A percentile compares a stretch with the other conserved stretches of the same genome.
Evolutionary conservation across 2,329 filamentous ascomycete species (phyloP).

Genomic region (Arthroderma sp.): DNA sequence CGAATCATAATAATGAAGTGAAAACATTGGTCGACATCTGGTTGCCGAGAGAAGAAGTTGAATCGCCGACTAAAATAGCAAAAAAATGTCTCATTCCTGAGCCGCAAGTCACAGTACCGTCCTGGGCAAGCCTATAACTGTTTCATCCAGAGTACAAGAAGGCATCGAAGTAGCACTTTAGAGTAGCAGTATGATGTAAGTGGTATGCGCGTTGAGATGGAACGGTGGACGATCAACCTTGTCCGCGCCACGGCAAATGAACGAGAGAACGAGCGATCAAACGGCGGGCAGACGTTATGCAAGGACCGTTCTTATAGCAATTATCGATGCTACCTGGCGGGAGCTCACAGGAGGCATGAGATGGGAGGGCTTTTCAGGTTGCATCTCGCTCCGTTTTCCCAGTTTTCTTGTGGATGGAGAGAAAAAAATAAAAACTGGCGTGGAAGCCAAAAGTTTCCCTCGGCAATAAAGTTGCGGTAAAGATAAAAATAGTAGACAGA

Average conservation of each 20-base stretch:
- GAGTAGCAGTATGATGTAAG: background rate
- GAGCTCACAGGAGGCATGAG: background rate
- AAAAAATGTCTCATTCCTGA: background rate
- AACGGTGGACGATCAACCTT: background rate
- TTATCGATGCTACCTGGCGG: background rate
- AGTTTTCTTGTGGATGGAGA: background rate
- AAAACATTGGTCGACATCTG: background rate
- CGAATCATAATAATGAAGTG: background rate
- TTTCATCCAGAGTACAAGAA: slow-evolving; percentile 1
- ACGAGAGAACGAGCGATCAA: background rate
- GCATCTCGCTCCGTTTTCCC: background rate
- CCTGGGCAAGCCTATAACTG: background rate
- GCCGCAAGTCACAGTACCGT: background rate
- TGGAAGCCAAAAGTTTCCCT: background rate
- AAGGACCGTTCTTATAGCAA: background rate
- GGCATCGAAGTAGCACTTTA: background rate
- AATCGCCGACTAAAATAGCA: background rate
- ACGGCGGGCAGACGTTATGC: background rate
- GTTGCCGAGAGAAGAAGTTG: background rate
- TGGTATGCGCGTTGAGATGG: background rate
- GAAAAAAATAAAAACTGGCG: background rate
- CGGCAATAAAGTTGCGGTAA: slow-evolving; percentile 6
- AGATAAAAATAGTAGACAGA: background rate
- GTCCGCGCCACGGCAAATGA: background rate
- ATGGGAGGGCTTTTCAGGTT: background rate